phyloP scores from a whole-genome alignment of 2,329 filamentous ascomycete genomes.

The Seiridium cupressi region DNA sequence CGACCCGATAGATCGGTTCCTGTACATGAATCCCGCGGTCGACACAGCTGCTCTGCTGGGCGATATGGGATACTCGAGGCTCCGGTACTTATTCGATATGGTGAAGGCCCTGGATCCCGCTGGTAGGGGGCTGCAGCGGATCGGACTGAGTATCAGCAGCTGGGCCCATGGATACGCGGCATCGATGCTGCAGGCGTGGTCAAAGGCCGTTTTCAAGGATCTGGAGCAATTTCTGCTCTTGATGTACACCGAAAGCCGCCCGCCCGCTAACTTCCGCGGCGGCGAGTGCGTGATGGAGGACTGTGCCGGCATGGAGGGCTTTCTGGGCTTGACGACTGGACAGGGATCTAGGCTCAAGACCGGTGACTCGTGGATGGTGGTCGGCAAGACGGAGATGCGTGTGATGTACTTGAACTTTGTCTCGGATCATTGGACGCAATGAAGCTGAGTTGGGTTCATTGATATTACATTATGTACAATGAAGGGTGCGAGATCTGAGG shows the following conservation, averaged over 20 bases:
- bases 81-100: slow-evolving; percentile 18
- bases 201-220: slow-evolving; percentile 18
- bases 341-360: slow-evolving; percentile 20
- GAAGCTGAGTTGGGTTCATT: neutral
- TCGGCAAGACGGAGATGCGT: slow-evolving; percentile 21
- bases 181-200: slow-evolving; percentile 20
- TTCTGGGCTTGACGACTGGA: slow-evolving; percentile 20
- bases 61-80: slow-evolving; percentile 19
- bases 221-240: slow-evolving; percentile 29
- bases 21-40: slow-evolving; percentile 27
- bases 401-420: slow-evolving; percentile 26
- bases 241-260: slow-evolving; percentile 25
- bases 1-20: slow-evolving; percentile 14
- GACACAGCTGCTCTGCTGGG: slow-evolving; percentile 32
- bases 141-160: slow-evolving; percentile 24
- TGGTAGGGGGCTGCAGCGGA: slow-evolving; percentile 16
- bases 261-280: slow-evolving; percentile 22
- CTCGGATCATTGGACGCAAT: neutral
- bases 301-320: slow-evolving; percentile 16
- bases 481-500: too few relatives aligned
- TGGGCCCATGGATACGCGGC: slow-evolving; percentile 22
- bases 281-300: slow-evolving; percentile 22
- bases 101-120: slow-evolving; percentile 20
- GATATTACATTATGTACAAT: too few relatives aligned
- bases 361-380: slow-evolving; percentile 17